A percentile compares a stretch with the other conserved stretches of the same genome.
phyloP scores from a whole-genome alignment of 164 flowering plant genomes.

The Stephania yunnanensis region DNA sequence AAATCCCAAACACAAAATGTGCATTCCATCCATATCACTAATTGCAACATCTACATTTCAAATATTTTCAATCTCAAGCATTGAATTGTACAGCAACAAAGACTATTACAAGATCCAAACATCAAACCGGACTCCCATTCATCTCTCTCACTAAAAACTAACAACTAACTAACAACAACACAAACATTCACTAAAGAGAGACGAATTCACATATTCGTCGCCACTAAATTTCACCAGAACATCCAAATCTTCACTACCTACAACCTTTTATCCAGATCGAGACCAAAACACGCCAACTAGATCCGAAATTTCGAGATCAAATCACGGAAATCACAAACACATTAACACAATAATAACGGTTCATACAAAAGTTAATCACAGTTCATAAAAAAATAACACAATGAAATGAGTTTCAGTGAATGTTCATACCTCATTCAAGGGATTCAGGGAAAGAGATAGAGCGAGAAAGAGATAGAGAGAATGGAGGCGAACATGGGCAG shows the following conservation, averaged over 20 bases:
- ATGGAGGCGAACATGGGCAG: too few species aligned
- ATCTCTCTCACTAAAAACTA: background rate
- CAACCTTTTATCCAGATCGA: background rate
- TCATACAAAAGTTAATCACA: too few species aligned
- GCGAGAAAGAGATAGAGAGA: too few species aligned
- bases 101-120: background rate
- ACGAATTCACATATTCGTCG: background rate
- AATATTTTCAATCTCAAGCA: background rate
- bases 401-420: too few species aligned
- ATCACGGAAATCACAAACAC: background rate
- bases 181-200: background rate
- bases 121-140: background rate
- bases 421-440: too few species aligned
- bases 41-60: background rate
- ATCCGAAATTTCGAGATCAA: constrained; percentile 2
- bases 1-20: background rate
- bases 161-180: background rate
- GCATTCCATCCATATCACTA: background rate
- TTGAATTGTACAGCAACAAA: background rate
- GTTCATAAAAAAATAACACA: too few species aligned
- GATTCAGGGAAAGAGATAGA: too few species aligned
- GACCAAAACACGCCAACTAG: background rate
- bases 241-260: background rate
- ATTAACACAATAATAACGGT: too few species aligned
- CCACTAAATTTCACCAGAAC: background rate